phyloP scores from a whole-genome alignment of 768 basidiomycete genomes.

The Phylloporus rhodoxanthus region DNA sequence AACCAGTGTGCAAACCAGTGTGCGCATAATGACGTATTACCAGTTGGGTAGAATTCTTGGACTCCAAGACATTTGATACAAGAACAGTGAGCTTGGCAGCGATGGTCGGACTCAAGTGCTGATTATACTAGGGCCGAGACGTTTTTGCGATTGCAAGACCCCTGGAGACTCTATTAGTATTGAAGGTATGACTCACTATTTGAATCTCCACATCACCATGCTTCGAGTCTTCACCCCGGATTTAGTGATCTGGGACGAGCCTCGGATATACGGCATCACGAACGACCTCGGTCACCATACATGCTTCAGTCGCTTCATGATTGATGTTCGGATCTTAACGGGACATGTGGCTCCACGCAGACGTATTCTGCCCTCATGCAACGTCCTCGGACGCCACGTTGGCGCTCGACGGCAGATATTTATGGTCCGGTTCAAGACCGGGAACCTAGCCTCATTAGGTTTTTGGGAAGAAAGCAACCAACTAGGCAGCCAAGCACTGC shows the following conservation, averaged over 20 bases:
- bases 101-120: neutral
- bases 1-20: too few relatives aligned
- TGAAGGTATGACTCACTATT: neutral
- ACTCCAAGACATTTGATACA: neutral
- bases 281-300: neutral
- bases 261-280: neutral
- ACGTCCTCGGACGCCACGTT: slow-evolving; percentile 3
- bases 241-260: neutral
- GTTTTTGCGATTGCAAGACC: neutral
- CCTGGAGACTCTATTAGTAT: neutral
- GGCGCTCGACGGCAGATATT: neutral
- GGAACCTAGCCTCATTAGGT: neutral
- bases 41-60: neutral
- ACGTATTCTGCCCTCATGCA: neutral
- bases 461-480: neutral
- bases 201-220: neutral
- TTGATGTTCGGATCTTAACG: neutral
- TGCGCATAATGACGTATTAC: too few relatives aligned
- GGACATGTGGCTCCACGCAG: neutral
- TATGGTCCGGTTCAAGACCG: neutral
- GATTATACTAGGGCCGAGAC: neutral
- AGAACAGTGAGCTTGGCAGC: neutral
- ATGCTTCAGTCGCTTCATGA: neutral
- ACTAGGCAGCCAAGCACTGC: neutral
- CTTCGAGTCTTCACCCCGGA: neutral